Base-by-base conservation (phyloP, 2,329 filamentous ascomycete genomes). In the Botrytis byssoidea region DNA sequence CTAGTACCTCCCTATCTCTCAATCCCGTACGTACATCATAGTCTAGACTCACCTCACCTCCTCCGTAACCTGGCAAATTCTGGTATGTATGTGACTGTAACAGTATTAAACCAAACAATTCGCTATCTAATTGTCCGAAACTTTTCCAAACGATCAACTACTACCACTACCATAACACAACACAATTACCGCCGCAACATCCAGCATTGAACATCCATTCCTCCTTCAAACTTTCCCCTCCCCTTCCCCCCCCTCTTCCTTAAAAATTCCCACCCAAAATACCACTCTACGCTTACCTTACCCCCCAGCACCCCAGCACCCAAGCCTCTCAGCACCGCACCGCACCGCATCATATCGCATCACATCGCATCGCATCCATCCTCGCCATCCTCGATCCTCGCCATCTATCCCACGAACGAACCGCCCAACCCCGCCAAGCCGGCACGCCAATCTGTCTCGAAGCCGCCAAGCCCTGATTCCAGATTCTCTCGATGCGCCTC, bases 91-190 rank as follows among this genome's bases (percentile, higher is more conserved):
- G 46, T 48, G 10, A 48, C 46, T 10, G 46, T 48, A 25, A 48
- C 46, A 48, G 46, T 1, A 4, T 10, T 22, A 22, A 37, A 16
- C 59, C 9, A 10, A 37, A 16, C 59, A 16, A 42, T n/a, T 63
- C 60, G 35, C 37, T 16, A 40, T 63, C 60, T 42, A 63, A 63
- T 64, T 44, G 40, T 44, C 61, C 61, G 61, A 64, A 64, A 18
- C 37, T 9, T 37, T 40, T 22, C 25, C 32, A 42, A 29, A 4
- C 12, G 6, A 37, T 14, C 35, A 61, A 37, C 22, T 10, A 60
- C 32, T 25, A 61, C 20, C 20, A 48, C 37, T 40, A 40, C 37
- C 9, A 10, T 10, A 37, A 10, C 37, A 37, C 25, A n/a, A 55
- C 12, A 37, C 25, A n/a, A 55, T 4, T 51, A 12, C 48, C 14